Base-by-base conservation (phyloP, 768 basidiomycete species). In the Leccinum uliginosum region DNA sequence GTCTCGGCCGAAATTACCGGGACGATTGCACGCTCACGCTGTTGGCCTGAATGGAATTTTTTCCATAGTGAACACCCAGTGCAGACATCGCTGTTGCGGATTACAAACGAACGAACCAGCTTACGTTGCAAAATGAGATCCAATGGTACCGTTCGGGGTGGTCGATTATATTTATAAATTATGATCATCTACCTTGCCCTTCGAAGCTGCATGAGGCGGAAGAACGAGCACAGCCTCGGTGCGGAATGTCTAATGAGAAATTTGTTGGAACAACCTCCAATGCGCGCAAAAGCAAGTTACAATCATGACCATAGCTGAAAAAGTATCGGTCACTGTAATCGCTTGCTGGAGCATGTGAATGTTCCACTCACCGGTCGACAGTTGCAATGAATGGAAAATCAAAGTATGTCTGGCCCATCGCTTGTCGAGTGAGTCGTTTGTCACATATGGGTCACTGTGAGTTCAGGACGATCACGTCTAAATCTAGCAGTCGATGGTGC, bases 201-300 rank as follows among this genome's bases (percentile, higher is more conserved):
- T 27, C 46, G 48, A 10, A 64, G 58, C 21, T 64, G 64, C 55
- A 58, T 62, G 8, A 62, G 53, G 2, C 49, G 63, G 52, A 65
- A 62, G 9, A 27, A 27, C 14, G 11, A 43, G n/a, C 0, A 24
- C 19, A 2, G 58, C 54, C 1, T 58, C 21, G 4, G 60, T 54
- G 35, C 34, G 55, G 44, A 62, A 64, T 2, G 64, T 63, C n/a
- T 65, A 56, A 43, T 59, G 63, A n/a, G 63, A 58, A 40, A 65
- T 65, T 32, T 59, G 55, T 23, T 62, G 59, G 19, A 59, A 63
- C 27, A 48, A 29, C 27, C 47, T 48, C 26, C 26, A 48, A 17
- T 29, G 47, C 9, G 47, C 6, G 10, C 4, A 11, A 56, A 46
- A 26, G 19, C 17, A 21, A 56, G 24, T 29, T 56, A 44, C 10